A percentile compares a stretch with the other conserved stretches of the same genome.
phyloP scores from a whole-genome alignment of 192 early-diverging fungal species.

The Gamsiella multidivaricata region DNA sequence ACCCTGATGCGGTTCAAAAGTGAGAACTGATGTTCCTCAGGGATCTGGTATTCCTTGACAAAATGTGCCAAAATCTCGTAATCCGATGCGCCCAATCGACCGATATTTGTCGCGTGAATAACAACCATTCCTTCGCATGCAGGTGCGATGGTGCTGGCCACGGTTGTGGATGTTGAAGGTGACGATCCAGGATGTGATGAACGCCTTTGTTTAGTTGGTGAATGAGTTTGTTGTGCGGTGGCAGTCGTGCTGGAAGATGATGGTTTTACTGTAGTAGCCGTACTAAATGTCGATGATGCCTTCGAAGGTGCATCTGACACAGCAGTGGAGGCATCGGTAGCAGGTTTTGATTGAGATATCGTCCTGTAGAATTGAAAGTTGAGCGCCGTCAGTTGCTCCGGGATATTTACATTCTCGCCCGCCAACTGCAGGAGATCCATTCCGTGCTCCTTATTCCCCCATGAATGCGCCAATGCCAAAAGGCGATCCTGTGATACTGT shows the following conservation, averaged over 20 bases:
- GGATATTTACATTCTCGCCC: conserved; percentile 49
- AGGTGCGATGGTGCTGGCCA: conserved; percentile 10
- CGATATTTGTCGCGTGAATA: conserved; percentile 61
- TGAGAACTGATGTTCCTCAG: conserved; percentile 77
- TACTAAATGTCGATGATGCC: not conserved
- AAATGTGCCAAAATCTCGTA: conserved; percentile 68
- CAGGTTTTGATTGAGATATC: conserved; percentile 18
- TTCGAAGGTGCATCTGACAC: not conserved
- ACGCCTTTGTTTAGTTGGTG: conserved; percentile 33
- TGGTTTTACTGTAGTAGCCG: not conserved
- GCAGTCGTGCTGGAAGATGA: conserved; percentile 22
- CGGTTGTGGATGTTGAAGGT: not conserved
- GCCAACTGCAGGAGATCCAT: conserved; percentile 61
- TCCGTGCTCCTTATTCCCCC: conserved; percentile 66
- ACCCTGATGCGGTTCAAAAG: conserved; percentile 86
- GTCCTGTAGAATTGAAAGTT: conserved; percentile 76
- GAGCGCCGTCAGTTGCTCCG: conserved; percentile 54
- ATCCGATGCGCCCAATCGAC: conserved; percentile 50
- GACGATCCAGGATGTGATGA: conserved; percentile 32
- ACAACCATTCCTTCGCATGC: conserved; percentile 65
- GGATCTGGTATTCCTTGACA: conserved; percentile 75
- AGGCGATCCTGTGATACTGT: conserved; percentile 66
- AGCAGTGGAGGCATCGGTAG: not conserved
- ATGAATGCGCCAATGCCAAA: conserved; percentile 68
- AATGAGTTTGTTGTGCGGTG: conserved; percentile 9